Percentiles rank a stretch among this genome's conserved stretches.
Evolutionary conservation across 768 basidiomycete genomes (phyloP).

Genomic region (Sutorius australiensis): DNA sequence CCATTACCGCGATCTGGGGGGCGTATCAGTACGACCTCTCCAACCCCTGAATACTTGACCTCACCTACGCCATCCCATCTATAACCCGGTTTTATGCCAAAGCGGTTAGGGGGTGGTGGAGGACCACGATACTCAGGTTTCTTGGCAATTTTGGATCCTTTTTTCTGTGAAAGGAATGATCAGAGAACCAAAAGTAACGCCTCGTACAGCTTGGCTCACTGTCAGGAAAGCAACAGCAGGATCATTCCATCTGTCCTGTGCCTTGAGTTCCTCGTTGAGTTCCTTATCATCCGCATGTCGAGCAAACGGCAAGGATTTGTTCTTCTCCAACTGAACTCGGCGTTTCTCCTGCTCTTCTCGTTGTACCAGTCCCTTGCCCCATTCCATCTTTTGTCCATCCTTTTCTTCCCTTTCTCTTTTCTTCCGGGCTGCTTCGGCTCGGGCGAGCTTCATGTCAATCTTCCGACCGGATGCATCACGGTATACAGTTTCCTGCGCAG

Average conservation of each 20-base stretch:
- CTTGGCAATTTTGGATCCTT: constrained; percentile 66
- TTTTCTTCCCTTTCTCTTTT: constrained; percentile 82
- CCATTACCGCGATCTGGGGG: constrained; percentile 81
- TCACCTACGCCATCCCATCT: constrained; percentile 98
- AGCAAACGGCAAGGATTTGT: constrained; percentile 64
- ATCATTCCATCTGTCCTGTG: constrained; percentile 90
- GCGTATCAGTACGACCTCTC: constrained; percentile 1
- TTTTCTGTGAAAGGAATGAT: constrained; percentile 50
- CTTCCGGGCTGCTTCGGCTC: constrained; percentile 76
- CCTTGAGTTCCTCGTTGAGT: constrained; percentile 80
- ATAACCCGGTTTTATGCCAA: constrained; percentile 92
- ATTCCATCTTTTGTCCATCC: constrained; percentile 92
- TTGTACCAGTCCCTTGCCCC: constrained; percentile 96
- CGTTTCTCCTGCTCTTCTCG: constrained; percentile 71
- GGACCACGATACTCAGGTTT: constrained; percentile 87
- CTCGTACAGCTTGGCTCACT: constrained; percentile 41
- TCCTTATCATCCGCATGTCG: constrained; percentile 79
- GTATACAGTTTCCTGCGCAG: constrained; percentile 88
- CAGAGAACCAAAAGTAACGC: background rate
- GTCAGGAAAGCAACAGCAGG: constrained; percentile 95
- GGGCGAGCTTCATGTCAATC: constrained; percentile 82
- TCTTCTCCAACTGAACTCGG: constrained; percentile 63
- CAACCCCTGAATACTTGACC: constrained; percentile 19
- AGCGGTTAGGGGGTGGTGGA: constrained; percentile 89
- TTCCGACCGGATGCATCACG: constrained; percentile 85